These are phyloP conservation scores for Cercospora berteroae DNA, from an alignment of 2,329 filamentous ascomycete species.

Conservation along the genomic window DNA sequence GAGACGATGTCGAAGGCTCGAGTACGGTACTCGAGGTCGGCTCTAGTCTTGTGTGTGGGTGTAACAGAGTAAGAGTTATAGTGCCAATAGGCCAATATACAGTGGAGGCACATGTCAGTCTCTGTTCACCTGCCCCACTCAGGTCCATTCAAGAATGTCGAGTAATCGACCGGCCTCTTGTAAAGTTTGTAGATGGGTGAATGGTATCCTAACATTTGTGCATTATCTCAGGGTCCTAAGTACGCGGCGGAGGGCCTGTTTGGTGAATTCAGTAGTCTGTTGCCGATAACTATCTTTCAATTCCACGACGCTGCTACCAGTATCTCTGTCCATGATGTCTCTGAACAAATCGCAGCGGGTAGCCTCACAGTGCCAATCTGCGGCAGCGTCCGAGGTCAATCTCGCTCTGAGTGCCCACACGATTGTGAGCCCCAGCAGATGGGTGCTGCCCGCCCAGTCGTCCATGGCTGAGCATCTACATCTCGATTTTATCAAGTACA, in stretches of 20 bases:
- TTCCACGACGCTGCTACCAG: neutral
- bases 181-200: too few relatives aligned
- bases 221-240: too few relatives aligned
- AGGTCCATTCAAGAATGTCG: neutral
- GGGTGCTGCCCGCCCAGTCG: too few relatives aligned
- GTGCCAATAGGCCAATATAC: neutral
- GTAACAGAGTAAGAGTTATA: neutral
- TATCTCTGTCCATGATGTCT: neutral
- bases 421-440: too few relatives aligned
- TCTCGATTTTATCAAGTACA: too few relatives aligned
- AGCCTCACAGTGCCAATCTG: neutral
- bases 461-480: too few relatives aligned
- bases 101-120: neutral
- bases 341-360: neutral
- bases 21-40: neutral
- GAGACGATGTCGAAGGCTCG: neutral
- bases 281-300: neutral
- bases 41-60: neutral
- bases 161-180: neutral
- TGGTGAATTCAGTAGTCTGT: neutral
- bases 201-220: too few relatives aligned
- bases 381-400: neutral
- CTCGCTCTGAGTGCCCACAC: too few relatives aligned
- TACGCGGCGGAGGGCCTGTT: neutral
- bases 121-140: neutral